Conservation (phyloP, 208 protist species). For the Phytomonas sp. region DNA sequence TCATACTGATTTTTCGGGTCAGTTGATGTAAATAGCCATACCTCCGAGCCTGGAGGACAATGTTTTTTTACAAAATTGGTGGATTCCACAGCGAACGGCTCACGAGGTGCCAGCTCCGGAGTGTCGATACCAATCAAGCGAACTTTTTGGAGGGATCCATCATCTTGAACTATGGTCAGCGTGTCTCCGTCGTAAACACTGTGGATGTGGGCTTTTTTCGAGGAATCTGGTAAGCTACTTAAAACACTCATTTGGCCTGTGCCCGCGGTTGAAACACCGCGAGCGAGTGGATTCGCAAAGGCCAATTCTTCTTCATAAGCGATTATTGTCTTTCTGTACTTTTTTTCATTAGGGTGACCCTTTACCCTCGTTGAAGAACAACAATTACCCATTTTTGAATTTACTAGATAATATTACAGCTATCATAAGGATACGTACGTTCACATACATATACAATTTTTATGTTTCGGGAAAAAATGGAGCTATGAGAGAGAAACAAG, state of each 20-base stretch:
- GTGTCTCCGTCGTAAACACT: constrained; percentile 67
- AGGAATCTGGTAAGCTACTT: neutral
- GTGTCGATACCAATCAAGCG: constrained; percentile 49
- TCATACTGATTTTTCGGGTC: constrained; percentile 16
- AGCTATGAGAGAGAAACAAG: constrained; percentile 9
- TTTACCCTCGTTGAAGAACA: neutral
- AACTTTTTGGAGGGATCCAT: constrained; percentile 18
- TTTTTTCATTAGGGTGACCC: neutral
- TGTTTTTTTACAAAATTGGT: constrained; percentile 29
- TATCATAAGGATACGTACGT: neutral
- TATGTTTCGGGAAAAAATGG: constrained; percentile 1
- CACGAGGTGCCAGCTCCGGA: constrained; percentile 34
- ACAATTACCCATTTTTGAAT: constrained; percentile 1
- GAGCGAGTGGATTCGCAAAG: constrained; percentile 23
- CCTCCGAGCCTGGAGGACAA: constrained; percentile 17
- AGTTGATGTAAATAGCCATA: constrained; percentile 23
- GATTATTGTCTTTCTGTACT: neutral
- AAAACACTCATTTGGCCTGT: neutral
- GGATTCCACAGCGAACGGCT: constrained; percentile 41
- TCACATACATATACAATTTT: neutral
- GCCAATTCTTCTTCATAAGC: constrained; percentile 8
- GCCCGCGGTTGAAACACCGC: constrained; percentile 1
- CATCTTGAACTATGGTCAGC: constrained; percentile 31
- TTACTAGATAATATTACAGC: too few relatives aligned
- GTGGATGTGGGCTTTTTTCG: constrained; percentile 26